Evolutionary conservation across 371 early-diverging fungal genomes (phyloP).

Genomic region (Thermomucor indicae-seudaticae): DNA sequence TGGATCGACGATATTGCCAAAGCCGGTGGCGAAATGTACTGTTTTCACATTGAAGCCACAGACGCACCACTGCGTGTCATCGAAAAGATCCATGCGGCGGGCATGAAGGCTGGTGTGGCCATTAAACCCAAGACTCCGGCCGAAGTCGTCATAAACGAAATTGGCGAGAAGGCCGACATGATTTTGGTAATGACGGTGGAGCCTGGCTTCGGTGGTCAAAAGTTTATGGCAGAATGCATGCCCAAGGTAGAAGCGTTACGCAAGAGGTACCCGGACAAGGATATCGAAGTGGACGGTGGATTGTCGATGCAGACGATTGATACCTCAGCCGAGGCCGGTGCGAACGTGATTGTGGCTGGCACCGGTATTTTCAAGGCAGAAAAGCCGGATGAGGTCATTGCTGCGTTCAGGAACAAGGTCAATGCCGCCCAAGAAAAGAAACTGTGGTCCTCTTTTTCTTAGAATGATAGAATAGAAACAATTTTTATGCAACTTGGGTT

Average conservation of each 20-base stretch:
- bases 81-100: conserved; percentile 70
- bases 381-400: conserved; percentile 72
- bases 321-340: conserved; percentile 85
- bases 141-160: conserved; percentile 60
- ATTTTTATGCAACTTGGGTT: no score
- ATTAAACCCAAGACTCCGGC: conserved; percentile 91
- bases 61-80: conserved; percentile 73
- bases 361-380: conserved; percentile 89
- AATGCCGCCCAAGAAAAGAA: conserved; percentile 45
- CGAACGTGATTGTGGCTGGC: conserved; percentile 99
- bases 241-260: conserved; percentile 82
- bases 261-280: conserved; percentile 74
- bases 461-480: no score
- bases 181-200: conserved; percentile 99
- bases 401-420: conserved; percentile 61
- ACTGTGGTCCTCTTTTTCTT: neutral
- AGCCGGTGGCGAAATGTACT: conserved; percentile 89
- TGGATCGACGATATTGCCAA: conserved; percentile 95
- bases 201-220: conserved; percentile 97
- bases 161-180: conserved; percentile 79
- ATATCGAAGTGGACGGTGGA: conserved; percentile 99
- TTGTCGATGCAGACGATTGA: conserved; percentile 85
- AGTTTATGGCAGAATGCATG: conserved; percentile 86
- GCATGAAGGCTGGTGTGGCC: conserved; percentile 95
- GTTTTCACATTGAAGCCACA: conserved; percentile 95